Evolutionary conservation across 2,329 filamentous ascomycete species (phyloP).

Genomic region (Fusarium ambrosium): DNA sequence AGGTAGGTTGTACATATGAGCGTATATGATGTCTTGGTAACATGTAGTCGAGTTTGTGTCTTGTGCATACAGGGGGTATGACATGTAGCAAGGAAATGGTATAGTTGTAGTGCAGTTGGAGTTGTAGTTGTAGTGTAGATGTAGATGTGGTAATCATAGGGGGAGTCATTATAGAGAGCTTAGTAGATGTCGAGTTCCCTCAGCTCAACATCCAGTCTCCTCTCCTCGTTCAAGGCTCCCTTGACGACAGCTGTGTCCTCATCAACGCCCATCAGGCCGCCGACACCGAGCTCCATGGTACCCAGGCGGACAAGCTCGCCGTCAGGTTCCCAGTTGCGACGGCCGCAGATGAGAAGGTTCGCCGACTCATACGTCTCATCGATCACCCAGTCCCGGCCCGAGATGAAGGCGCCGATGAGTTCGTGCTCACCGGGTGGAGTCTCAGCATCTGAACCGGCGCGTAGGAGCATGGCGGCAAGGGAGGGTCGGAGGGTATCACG

Average conservation of each 20-base stretch:
- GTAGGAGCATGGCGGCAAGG: slow-evolving; percentile 41
- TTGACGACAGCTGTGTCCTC: slow-evolving; percentile 46
- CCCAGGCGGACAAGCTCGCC: slow-evolving; percentile 51
- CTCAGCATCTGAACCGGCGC: slow-evolving; percentile 36
- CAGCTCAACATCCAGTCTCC: slow-evolving; percentile 47
- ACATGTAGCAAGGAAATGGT: slow-evolving; percentile 3
- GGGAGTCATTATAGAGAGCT: background rate
- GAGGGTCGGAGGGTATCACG: slow-evolving; percentile 36
- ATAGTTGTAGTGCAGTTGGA: background rate
- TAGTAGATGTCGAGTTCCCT: slow-evolving; percentile 55
- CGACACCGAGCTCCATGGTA: slow-evolving; percentile 46
- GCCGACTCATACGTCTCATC: slow-evolving; percentile 46
- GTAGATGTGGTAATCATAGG: background rate
- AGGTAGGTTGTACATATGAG: slow-evolving; percentile 22
- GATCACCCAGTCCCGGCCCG: slow-evolving; percentile 49
- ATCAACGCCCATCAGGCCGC: slow-evolving; percentile 44
- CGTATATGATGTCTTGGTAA: slow-evolving; percentile 19
- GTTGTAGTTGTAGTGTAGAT: background rate
- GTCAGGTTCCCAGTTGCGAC: slow-evolving; percentile 45
- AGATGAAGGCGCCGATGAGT: slow-evolving; percentile 48
- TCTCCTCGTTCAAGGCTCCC: slow-evolving; percentile 46
- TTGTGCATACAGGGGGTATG: background rate
- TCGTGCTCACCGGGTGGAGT: slow-evolving; percentile 43
- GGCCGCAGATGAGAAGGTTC: slow-evolving; percentile 49
- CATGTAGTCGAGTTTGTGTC: background rate